Evolutionary conservation across 148 eudicot genomes (phyloP).

Genomic region (Rhododendron griersonianum): DNA sequence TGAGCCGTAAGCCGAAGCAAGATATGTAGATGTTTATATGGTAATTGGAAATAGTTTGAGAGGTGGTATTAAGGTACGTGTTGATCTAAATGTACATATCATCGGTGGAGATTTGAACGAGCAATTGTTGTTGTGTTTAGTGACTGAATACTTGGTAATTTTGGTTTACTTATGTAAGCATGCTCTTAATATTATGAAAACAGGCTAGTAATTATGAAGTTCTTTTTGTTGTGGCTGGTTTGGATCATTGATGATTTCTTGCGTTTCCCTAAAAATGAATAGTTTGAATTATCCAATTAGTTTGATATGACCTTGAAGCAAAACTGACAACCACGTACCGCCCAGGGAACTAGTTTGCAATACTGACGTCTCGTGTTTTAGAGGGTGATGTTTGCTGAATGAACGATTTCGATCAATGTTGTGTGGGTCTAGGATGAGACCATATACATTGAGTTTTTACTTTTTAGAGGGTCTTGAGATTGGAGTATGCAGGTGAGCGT

Average conservation of each 20-base stretch:
- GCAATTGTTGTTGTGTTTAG: not conserved
- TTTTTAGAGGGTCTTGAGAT: not conserved
- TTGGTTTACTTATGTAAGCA: not conserved
- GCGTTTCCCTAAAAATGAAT: not conserved
- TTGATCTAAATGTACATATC: constrained; percentile 17
- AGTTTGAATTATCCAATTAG: not conserved
- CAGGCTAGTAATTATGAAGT: not conserved
- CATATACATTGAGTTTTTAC: not conserved
- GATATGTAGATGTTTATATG: constrained; percentile 38
- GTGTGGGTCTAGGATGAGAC: not conserved
- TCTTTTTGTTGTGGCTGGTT: not conserved
- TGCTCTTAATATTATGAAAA: not conserved
- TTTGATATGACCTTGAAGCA: not conserved
- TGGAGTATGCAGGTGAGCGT: not conserved
- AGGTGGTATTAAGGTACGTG: not conserved
- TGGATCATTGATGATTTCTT: not conserved
- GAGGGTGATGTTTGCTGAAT: not conserved
- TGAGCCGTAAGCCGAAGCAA: constrained; percentile 91
- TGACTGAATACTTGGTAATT: not conserved
- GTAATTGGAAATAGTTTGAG: not conserved
- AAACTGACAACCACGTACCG: not conserved
- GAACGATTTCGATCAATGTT: not conserved
- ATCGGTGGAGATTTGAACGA: not conserved
- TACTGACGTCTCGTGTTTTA: not conserved
- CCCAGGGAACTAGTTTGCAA: too few relatives aligned